phyloP scores from a whole-genome alignment of 2,329 filamentous ascomycete genomes.

The Trematosphaeria pertusa region DNA sequence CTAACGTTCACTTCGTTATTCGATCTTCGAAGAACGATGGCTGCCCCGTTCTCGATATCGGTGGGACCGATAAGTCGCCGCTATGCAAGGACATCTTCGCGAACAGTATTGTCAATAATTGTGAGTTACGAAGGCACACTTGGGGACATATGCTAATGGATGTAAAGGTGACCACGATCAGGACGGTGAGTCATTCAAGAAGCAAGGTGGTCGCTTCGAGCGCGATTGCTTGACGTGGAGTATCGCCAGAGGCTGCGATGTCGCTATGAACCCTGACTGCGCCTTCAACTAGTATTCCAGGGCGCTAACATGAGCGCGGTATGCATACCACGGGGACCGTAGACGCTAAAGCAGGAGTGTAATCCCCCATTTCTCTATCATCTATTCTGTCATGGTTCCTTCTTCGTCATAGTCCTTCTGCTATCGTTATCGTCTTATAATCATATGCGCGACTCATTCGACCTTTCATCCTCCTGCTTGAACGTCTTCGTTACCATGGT shows the following conservation, averaged over 20 bases:
- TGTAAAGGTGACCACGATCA: neutral
- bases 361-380: too few species aligned
- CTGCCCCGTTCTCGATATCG: neutral
- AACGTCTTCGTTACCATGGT: conserved; percentile 10
- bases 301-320: too few species aligned
- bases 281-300: neutral
- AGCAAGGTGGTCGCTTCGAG: neutral
- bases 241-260: neutral
- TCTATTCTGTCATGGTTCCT: too few species aligned
- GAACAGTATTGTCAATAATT: neutral
- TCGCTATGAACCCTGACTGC: neutral
- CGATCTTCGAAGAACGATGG: too few species aligned
- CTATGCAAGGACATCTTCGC: neutral
- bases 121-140: too few species aligned
- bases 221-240: neutral
- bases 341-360: too few species aligned
- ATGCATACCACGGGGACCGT: too few species aligned
- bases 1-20: too few species aligned
- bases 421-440: too few species aligned
- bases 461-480: neutral
- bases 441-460: neutral
- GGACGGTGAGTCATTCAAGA: too few species aligned
- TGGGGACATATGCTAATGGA: neutral
- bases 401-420: too few species aligned
- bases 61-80: neutral